Base-by-base conservation (phyloP, 2,329 filamentous ascomycete species). In the Myriosclerotinia duriaeana region DNA sequence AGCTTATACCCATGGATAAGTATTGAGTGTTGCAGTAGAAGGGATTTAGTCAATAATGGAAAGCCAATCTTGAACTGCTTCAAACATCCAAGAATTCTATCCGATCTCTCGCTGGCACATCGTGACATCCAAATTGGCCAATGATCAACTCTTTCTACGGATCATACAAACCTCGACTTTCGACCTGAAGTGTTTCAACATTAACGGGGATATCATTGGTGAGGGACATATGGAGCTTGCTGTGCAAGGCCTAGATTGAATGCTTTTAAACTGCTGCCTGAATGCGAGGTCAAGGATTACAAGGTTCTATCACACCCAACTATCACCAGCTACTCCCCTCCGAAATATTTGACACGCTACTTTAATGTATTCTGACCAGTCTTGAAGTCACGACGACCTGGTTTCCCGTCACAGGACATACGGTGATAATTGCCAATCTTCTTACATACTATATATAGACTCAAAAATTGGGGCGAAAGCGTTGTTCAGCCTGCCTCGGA, bases 211-310 rank as follows among this genome's bases (percentile, higher is more conserved):
- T 50, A 26, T 42, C 30, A 65, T 65, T 65, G 44, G 63, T 40
- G 22, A 59, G 42, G 36, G 14, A 36, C 12, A 15, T 38, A 17
- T 52, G 34, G 53, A 53, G 48, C 15, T 56, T 40, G n/a, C 48
- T 30, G 8, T 54, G 52, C 50, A 53, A 15, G 48, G 36, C 60
- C 60, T 56, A 34, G 53, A 55, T 54, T 64, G 20, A 59, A 59
- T 48, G 44, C 34, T 65, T 65, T 65, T 65, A 65, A 61, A 60
- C 64, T 65, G 64, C 54, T 65, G 64, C 64, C 64, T 65, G 64
- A 65, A 60, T 50, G 54, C 64, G 42, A 60, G 64, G 54, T 36
- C 64, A 53, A 59, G 64, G 54, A 30, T 59, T 59, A 50, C 63
- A 52, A 64, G 30, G 42, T 48, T 42, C 40, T 30, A 56, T 48